Percentiles rank a stretch among this genome's conserved stretches.
phyloP scores from a whole-genome alignment of 176 grass and related monocot genomes.

The Musa schizocarpa region DNA sequence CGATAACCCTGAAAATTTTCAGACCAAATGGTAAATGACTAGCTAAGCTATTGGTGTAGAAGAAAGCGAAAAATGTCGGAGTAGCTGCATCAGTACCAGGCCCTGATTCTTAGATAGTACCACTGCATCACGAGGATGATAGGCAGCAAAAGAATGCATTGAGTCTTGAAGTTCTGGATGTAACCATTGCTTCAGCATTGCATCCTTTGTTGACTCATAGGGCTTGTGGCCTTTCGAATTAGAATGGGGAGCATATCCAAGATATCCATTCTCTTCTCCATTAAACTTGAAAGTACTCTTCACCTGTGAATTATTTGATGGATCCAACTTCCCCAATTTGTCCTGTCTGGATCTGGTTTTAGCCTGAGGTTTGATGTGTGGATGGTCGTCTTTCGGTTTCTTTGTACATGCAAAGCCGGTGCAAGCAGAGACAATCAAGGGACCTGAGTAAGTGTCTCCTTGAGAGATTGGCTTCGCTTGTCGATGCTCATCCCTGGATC shows the following conservation, averaged over 20 bases:
- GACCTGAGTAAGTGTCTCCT: constrained; percentile 18
- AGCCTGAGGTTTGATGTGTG: constrained; percentile 1
- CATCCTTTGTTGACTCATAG: constrained; percentile 46
- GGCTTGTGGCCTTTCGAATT: constrained; percentile 7
- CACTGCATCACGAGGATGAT: neutral
- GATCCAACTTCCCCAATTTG: neutral
- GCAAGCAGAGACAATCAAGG: constrained; percentile 36
- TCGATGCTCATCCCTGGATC: constrained; percentile 14
- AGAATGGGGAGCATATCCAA: neutral
- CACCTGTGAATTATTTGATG: neutral
- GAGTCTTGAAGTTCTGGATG: constrained; percentile 36
- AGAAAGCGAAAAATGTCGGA: neutral
- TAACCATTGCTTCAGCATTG: constrained; percentile 64
- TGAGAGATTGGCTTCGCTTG: constrained; percentile 23
- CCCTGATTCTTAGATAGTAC: neutral
- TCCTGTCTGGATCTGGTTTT: constrained; percentile 11
- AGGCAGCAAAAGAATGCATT: constrained; percentile 20
- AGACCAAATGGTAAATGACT: neutral
- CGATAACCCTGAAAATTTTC: constrained; percentile 40
- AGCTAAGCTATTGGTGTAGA: neutral
- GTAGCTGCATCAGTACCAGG: neutral
- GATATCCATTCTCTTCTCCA: constrained; percentile 9
- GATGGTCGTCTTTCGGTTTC: constrained; percentile 33
- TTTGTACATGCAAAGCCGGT: constrained; percentile 66
- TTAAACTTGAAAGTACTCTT: constrained; percentile 9